Base-by-base conservation (phyloP, 345 rosid genomes). In the Leavenworthia alabamica region DNA sequence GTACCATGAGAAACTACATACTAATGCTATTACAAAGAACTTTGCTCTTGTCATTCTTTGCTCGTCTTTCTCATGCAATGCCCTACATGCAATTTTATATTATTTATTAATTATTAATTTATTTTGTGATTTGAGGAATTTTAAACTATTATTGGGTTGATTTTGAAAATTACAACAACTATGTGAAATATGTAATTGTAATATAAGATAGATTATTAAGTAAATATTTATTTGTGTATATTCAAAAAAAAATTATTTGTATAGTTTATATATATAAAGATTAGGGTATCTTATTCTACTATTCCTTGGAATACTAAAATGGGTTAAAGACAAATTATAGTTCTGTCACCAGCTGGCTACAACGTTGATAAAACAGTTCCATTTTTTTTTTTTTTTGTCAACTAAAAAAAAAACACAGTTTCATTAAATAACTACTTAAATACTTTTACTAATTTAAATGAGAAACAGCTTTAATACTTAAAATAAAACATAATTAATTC, bases 11-110 rank as follows among this genome's bases (percentile, higher is more conserved):
- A 91, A 91, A 74, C 96, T 76, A 80, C 90, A 86, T 1, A 68
- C 63, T 59, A 91, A 44, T 71, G 82, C 92, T 56, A 91, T 80
- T 43, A 88, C 40, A 65, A 91, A 91, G 86, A 91, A 91, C 72
- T 88, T 88, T 22, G 90, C 85, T 37, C 92, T 72, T 15, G 98
- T 76, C 83, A 81, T 79, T 13, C 69, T 60, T n/a, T 50, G 71
- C 1, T 86, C 86, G 9, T 88, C 98, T 67, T 83, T 88, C 79
- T 91, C 98, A 12, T 84, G 96, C 72, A 91, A 73, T 15, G 95
- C 96, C 83, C 96, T 90, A 79, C 66, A 68, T 41, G 14, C 31
- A 51, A 1, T 14, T 31, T 36, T 7, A 0, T 11, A 5, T 6
- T 20, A 2, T 3, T 4, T 12, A 13, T 6, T 22, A n/a, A 29